Evolutionary conservation across 495 filamentous ascomycete genomes (phyloP).

Genomic region (Talaromyces thailandensis): DNA sequence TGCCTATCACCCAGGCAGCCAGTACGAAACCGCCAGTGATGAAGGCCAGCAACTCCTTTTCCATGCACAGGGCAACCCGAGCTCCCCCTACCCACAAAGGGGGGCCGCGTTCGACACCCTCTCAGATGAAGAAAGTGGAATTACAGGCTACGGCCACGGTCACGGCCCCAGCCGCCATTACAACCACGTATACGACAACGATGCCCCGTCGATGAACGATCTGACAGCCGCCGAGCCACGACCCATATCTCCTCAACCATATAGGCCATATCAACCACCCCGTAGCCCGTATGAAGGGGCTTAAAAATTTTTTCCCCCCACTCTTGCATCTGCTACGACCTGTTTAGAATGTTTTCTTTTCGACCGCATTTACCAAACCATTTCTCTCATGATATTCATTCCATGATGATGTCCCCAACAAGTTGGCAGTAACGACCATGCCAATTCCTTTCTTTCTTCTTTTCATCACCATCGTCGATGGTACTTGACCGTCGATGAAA

Average conservation of each 20-base stretch:
- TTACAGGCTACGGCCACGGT: neutral
- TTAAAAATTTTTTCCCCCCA: neutral
- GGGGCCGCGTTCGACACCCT: conserved; percentile 6
- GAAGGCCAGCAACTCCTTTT: conserved; percentile 33
- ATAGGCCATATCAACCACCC: conserved; percentile 3
- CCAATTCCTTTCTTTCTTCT: neutral
- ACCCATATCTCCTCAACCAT: conserved; percentile 3
- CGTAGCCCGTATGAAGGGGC: conserved; percentile 1
- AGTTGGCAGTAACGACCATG: conserved; percentile 2
- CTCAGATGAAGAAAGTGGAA: conserved; percentile 13
- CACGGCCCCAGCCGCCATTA: neutral
- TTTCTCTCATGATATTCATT: neutral
- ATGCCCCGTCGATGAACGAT: neutral
- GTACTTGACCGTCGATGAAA: conserved; percentile 4
- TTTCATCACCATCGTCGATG: neutral
- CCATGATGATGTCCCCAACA: neutral
- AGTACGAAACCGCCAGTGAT: conserved; percentile 19
- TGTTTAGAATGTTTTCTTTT: neutral
- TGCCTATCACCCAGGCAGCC: conserved; percentile 15
- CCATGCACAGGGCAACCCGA: conserved; percentile 33
- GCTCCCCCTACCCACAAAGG: conserved; percentile 2
- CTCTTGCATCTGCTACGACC: neutral
- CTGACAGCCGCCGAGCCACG: conserved; percentile 3
- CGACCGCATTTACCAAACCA: neutral
- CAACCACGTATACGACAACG: neutral